Conservation (phyloP, 2,329 filamentous ascomycete species). For the Aureobasidium lini region DNA sequence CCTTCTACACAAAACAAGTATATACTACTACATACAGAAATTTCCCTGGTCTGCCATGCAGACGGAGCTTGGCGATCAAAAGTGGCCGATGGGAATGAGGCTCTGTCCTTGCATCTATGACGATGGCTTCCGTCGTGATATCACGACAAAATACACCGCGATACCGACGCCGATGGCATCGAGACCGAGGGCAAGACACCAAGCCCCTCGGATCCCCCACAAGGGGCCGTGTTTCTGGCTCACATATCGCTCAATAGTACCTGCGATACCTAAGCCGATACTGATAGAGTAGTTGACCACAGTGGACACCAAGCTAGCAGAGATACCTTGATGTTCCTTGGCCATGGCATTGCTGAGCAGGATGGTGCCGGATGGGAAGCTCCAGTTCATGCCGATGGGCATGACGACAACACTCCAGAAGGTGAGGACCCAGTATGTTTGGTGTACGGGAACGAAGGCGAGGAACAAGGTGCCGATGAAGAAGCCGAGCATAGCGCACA, state of each 20-base stretch:
- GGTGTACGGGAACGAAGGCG: constrained; percentile 39
- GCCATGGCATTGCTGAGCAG: constrained; percentile 46
- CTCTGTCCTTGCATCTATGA: background rate
- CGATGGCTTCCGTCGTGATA: background rate
- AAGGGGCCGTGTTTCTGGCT: constrained; percentile 4
- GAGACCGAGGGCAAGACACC: constrained; percentile 9
- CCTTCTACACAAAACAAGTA: background rate
- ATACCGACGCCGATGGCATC: constrained; percentile 8
- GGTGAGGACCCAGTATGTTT: constrained; percentile 54
- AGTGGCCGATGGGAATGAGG: background rate
- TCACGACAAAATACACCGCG: constrained; percentile 12
- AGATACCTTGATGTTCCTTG: constrained; percentile 40
- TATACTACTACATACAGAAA: background rate
- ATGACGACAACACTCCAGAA: constrained; percentile 52
- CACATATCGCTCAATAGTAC: constrained; percentile 36
- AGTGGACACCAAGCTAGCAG: constrained; percentile 50
- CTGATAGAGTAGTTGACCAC: constrained; percentile 25
- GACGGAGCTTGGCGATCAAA: background rate
- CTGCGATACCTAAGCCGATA: constrained; percentile 20
- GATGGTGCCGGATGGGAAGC: constrained; percentile 53
- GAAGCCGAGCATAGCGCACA: constrained; percentile 31
- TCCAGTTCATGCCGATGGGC: constrained; percentile 58
- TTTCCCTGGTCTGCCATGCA: background rate
- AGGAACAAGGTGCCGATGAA: constrained; percentile 30
- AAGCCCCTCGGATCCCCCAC: constrained; percentile 6